Conservation (phyloP, 768 basidiomycete species). For the Lactarius psammicola region DNA sequence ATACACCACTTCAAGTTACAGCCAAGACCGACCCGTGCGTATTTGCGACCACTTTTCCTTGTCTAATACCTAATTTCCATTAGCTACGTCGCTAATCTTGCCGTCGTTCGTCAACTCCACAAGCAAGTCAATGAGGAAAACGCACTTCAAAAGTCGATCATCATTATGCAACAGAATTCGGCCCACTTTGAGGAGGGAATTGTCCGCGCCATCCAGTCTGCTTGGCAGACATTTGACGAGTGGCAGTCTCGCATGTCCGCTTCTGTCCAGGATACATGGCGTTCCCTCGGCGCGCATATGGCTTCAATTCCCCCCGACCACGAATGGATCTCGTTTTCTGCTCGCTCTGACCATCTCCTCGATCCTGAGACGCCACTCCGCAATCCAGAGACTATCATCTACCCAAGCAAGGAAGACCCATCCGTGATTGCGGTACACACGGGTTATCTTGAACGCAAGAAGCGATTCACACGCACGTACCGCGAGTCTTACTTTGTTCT, state of each 20-base stretch:
- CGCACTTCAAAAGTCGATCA: conserved; percentile 92
- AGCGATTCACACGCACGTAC: conserved; percentile 86
- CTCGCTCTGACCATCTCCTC: conserved; percentile 89
- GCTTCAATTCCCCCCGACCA: conserved; percentile 76
- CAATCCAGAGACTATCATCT: conserved; percentile 70
- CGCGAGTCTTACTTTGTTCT: conserved; percentile 88
- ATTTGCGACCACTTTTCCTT: conserved; percentile 33
- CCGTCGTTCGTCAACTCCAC: conserved; percentile 75
- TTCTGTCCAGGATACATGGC: conserved; percentile 74
- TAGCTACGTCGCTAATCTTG: conserved; percentile 66
- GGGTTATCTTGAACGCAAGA: conserved; percentile 92
- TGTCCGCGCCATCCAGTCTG: conserved; percentile 90
- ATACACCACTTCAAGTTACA: conserved; percentile 85
- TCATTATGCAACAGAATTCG: conserved; percentile 97
- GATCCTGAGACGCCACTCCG: conserved; percentile 95
- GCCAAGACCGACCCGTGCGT: conserved; percentile 82
- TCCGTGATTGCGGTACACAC: conserved; percentile 82
- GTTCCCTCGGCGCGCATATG: conserved; percentile 68
- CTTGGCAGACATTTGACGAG: conserved; percentile 96
- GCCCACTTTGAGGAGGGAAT: conserved; percentile 97
- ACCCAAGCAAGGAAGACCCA: conserved; percentile 90
- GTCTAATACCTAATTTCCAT: neutral
- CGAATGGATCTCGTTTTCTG: conserved; percentile 96
- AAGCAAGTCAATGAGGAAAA: conserved; percentile 98
- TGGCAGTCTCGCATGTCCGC: conserved; percentile 81